These are phyloP conservation scores for Penicillium flavigenum DNA, from an alignment of 495 filamentous ascomycete genomes.

Conservation along the genomic window DNA sequence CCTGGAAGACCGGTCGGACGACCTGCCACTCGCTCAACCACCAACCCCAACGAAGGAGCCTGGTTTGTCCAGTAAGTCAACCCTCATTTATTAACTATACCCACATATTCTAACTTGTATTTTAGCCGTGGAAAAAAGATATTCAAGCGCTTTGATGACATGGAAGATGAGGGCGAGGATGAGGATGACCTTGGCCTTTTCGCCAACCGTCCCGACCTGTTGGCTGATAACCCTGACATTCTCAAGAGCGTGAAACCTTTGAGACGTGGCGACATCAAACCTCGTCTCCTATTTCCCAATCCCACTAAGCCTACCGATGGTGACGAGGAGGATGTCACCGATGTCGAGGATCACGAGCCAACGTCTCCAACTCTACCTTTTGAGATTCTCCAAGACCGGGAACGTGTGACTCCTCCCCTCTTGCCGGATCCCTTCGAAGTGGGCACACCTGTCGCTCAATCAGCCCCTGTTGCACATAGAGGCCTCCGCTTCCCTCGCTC, in stretches of 20 bases:
- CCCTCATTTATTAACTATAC: neutral
- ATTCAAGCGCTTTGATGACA: slow-evolving; percentile 59
- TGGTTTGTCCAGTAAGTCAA: slow-evolving; percentile 81
- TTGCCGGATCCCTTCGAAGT: neutral
- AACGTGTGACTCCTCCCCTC: neutral
- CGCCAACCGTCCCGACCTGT: slow-evolving; percentile 39
- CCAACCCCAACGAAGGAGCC: slow-evolving; percentile 69
- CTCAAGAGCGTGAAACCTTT: slow-evolving; percentile 50
- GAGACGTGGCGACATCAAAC: slow-evolving; percentile 74
- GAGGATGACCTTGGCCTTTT: slow-evolving; percentile 50
- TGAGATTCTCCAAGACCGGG: neutral
- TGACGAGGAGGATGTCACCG: slow-evolving; percentile 53
- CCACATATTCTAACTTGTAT: slow-evolving; percentile 27
- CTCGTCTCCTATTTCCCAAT: slow-evolving; percentile 76
- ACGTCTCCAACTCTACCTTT: neutral
- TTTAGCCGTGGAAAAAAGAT: slow-evolving; percentile 85
- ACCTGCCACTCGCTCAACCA: slow-evolving; percentile 12
- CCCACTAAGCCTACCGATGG: slow-evolving; percentile 33
- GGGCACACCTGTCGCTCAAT: neutral
- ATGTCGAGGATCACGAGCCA: slow-evolving; percentile 58
- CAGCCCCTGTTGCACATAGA: neutral
- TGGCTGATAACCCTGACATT: slow-evolving; percentile 31
- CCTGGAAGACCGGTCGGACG: slow-evolving; percentile 18
- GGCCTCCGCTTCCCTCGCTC: neutral
- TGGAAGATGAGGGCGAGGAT: slow-evolving; percentile 46